Percentiles rank a stretch among this genome's conserved stretches.
Evolutionary conservation across 2,329 filamentous ascomycete species (phyloP).

Genomic region (Epichloe gansuensis): DNA sequence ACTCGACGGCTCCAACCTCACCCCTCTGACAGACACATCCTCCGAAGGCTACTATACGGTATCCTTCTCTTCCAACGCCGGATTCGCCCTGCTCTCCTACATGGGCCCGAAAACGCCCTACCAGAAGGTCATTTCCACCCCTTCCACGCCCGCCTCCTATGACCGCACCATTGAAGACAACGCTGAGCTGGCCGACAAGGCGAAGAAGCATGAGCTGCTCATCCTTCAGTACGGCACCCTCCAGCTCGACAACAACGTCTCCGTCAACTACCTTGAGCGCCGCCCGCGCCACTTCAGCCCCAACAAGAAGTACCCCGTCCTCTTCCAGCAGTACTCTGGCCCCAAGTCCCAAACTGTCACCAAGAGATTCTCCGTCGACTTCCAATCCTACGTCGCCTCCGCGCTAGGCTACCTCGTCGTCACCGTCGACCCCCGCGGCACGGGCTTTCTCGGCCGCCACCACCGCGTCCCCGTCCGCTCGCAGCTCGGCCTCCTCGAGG

Average conservation of each 20-base stretch:
- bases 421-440: conserved; percentile 86
- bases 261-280: conserved; percentile 63
- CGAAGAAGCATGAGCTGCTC: conserved; percentile 67
- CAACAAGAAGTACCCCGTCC: conserved; percentile 77
- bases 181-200: conserved; percentile 50
- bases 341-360: conserved; percentile 83
- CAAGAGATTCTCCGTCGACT: conserved; percentile 73
- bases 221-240: conserved; percentile 72
- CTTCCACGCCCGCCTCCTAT: conserved; percentile 50
- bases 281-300: conserved; percentile 79
- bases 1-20: conserved; percentile 62
- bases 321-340: conserved; percentile 91
- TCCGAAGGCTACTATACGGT: conserved; percentile 66
- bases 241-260: conserved; percentile 62
- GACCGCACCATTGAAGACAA: conserved; percentile 71
- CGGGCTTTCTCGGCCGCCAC: conserved; percentile 76
- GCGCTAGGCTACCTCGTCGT: conserved; percentile 85
- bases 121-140: conserved; percentile 82
- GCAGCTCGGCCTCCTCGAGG: conserved; percentile 74
- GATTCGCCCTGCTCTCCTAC: conserved; percentile 77
- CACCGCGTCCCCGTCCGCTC: conserved; percentile 71
- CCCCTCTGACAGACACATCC: conserved; percentile 59
- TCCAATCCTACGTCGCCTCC: conserved; percentile 79
- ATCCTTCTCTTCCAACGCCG: conserved; percentile 72
- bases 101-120: conserved; percentile 74